phyloP scores from a whole-genome alignment of 2,329 filamentous ascomycete genomes.

The Ophiocordyceps sinensis region DNA sequence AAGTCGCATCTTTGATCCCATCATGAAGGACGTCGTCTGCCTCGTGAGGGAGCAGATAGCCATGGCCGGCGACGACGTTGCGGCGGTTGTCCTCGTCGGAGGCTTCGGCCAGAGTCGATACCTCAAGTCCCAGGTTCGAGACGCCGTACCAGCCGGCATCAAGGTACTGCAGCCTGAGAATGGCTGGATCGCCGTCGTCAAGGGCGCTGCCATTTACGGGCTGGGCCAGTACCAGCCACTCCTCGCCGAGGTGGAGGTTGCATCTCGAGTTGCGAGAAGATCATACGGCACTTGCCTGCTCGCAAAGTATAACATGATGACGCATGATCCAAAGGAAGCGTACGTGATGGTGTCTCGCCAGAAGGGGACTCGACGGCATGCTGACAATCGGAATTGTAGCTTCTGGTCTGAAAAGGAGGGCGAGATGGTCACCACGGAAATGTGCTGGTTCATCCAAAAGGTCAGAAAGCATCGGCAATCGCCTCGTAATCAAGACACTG shows the following conservation, averaged over 20 bases:
- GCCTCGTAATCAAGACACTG: not conserved
- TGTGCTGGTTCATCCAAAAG: slow-evolving; percentile 26
- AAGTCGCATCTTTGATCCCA: slow-evolving; percentile 33
- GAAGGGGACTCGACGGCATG: not conserved
- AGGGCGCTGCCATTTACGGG: slow-evolving; percentile 32
- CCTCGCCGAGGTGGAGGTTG: slow-evolving; percentile 14
- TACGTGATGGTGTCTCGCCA: slow-evolving; percentile 7
- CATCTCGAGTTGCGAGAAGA: slow-evolving; percentile 20
- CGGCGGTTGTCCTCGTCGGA: slow-evolving; percentile 31
- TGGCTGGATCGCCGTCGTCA: slow-evolving; percentile 35
- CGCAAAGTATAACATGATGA: slow-evolving; percentile 19
- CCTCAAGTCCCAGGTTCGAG: slow-evolving; percentile 24
- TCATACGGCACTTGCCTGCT: slow-evolving; percentile 23
- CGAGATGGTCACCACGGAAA: slow-evolving; percentile 19
- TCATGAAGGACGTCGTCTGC: slow-evolving; percentile 27
- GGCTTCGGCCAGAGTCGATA: slow-evolving; percentile 33
- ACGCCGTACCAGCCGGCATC: slow-evolving; percentile 18
- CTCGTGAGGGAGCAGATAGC: slow-evolving; percentile 25
- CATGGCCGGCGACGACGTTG: slow-evolving; percentile 18
- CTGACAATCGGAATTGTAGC: slow-evolving; percentile 10
- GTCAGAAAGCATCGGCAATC: slow-evolving; percentile 7
- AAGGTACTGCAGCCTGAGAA: slow-evolving; percentile 32
- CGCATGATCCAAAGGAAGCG: slow-evolving; percentile 21
- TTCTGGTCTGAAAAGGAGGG: slow-evolving; percentile 24
- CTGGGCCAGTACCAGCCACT: slow-evolving; percentile 16